Evolutionary conservation across 768 basidiomycete genomes (phyloP).

Genomic region (Leccinum subgranulosum): DNA sequence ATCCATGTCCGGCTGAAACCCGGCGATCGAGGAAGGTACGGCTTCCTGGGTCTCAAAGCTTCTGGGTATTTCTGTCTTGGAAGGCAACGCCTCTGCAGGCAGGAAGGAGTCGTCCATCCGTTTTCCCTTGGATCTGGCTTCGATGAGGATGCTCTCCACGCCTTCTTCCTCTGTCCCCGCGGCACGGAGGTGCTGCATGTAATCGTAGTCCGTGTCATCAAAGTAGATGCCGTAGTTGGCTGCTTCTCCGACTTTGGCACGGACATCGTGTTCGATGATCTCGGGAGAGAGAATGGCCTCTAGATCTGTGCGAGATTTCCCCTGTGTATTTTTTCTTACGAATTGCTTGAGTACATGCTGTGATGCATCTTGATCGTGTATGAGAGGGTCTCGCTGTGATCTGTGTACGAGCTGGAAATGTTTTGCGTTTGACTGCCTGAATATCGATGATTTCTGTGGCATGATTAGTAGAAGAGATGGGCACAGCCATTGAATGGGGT

Average conservation of each 20-base stretch:
- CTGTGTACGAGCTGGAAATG: slow-evolving; percentile 98
- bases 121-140: slow-evolving; percentile 42
- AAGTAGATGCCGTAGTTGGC: slow-evolving; percentile 86
- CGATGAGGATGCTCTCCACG: slow-evolving; percentile 76
- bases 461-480: slow-evolving; percentile 33
- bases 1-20: slow-evolving; percentile 95
- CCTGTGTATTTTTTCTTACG: slow-evolving; percentile 54
- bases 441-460: slow-evolving; percentile 86
- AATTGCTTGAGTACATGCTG: slow-evolving; percentile 87
- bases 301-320: slow-evolving; percentile 79
- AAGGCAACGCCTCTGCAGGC: slow-evolving; percentile 71
- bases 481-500: slow-evolving; percentile 1
- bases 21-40: slow-evolving; percentile 78
- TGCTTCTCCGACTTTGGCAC: slow-evolving; percentile 79
- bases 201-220: slow-evolving; percentile 96
- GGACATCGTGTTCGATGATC: slow-evolving; percentile 44
- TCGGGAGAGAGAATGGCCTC: slow-evolving; percentile 54
- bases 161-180: slow-evolving; percentile 78
- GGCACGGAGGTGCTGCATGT: slow-evolving; percentile 91
- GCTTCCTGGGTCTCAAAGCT: slow-evolving; percentile 75
- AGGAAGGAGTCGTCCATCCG: slow-evolving; percentile 39
- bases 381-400: slow-evolving; percentile 92
- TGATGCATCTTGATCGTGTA: slow-evolving; percentile 88
- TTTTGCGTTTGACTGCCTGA: slow-evolving; percentile 82
- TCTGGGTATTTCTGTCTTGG: slow-evolving; percentile 66